These are phyloP conservation scores for Geotrichum macrosporum DNA, from an alignment of 1,139 yeast genomes.

Conservation along the genomic window DNA sequence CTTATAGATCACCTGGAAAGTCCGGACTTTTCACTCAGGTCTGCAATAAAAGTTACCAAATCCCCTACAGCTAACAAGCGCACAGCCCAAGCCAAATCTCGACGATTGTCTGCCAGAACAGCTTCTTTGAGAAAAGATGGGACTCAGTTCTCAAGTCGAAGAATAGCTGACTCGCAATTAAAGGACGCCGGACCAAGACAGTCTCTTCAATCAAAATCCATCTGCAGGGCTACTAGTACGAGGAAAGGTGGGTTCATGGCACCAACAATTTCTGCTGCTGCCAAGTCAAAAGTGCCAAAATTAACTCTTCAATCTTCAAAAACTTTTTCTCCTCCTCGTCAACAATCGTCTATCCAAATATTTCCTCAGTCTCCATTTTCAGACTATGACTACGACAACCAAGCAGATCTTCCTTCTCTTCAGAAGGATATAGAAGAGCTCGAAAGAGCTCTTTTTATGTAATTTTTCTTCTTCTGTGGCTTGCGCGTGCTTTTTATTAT, in stretches of 20 bases:
- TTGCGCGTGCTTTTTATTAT: background rate
- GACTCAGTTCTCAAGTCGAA: slow-evolving; percentile 1
- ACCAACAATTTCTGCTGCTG: slow-evolving; percentile 18
- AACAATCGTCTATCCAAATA: background rate
- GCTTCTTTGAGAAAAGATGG: slow-evolving; percentile 7
- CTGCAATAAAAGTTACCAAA: background rate
- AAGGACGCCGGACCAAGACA: background rate
- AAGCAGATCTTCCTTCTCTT: slow-evolving; percentile 10
- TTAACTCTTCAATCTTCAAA: background rate
- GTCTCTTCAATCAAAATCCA: background rate
- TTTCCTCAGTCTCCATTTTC: slow-evolving; percentile 11
- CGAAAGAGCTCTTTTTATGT: slow-evolving; percentile 11
- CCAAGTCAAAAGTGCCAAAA: slow-evolving; percentile 2
- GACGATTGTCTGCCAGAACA: slow-evolving; percentile 8
- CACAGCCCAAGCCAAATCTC: background rate
- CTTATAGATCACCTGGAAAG: slow-evolving; percentile 12
- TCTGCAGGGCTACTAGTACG: background rate
- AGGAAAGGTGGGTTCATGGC: slow-evolving; percentile 14
- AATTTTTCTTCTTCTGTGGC: background rate
- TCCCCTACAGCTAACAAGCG: slow-evolving; percentile 2
- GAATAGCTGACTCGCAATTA: background rate
- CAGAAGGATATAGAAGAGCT: slow-evolving; percentile 16
- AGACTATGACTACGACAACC: slow-evolving; percentile 14
- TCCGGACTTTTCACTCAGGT: slow-evolving; percentile 7
- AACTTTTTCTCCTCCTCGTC: background rate